These are phyloP conservation scores for Rubia yunnanensis DNA, from an alignment of 257 asterid species.

Conservation along the genomic window DNA sequence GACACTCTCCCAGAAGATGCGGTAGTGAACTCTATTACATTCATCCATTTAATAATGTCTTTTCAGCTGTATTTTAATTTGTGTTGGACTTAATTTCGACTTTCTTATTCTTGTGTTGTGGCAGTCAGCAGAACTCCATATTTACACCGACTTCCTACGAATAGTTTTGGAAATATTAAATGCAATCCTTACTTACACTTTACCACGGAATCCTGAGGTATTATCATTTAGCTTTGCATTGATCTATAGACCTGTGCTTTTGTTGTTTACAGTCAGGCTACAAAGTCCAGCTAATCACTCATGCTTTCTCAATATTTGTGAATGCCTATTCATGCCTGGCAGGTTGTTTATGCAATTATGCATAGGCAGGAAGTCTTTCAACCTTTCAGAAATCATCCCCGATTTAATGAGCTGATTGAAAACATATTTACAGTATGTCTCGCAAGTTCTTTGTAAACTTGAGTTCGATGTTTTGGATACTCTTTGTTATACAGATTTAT, in stretches of 20 bases:
- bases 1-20: constrained; percentile 65
- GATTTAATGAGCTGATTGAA: constrained; percentile 80
- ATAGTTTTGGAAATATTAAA: constrained; percentile 84
- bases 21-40: constrained; percentile 32
- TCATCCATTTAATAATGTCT: constrained; percentile 1
- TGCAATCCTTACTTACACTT: constrained; percentile 65
- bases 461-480: not conserved
- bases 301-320: not conserved
- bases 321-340: constrained; percentile 24
- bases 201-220: constrained; percentile 96
- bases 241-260: constrained; percentile 10
- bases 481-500: not conserved
- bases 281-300: not conserved
- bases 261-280: not conserved
- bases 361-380: constrained; percentile 91
- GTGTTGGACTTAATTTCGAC: not conserved
- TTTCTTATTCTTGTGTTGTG: constrained; percentile 7
- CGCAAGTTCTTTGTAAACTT: not conserved
- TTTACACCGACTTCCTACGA: constrained; percentile 77
- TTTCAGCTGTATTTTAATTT: not conserved
- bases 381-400: constrained; percentile 92
- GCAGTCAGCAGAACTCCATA: constrained; percentile 82
- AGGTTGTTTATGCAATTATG: constrained; percentile 93
- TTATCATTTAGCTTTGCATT: constrained; percentile 11
- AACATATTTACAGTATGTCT: constrained; percentile 60